Conservation (phyloP, 345 rosid species). For the Rhizophora apiculata region DNA sequence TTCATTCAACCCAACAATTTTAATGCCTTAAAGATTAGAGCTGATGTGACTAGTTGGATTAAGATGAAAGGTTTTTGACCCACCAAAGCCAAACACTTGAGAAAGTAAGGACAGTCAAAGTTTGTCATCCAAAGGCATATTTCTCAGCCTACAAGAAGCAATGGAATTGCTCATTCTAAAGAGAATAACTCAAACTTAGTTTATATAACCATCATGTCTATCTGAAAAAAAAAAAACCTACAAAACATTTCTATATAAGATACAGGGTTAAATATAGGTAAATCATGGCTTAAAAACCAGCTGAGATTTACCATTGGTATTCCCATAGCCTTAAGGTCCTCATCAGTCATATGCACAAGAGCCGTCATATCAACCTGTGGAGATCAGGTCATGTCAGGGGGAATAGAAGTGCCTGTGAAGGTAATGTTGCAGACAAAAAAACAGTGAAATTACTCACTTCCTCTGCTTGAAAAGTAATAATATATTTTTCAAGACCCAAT, state of each 20-base stretch:
- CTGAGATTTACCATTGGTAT: conserved; percentile 78
- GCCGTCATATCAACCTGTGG: conserved; percentile 95
- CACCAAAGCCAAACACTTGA: neutral
- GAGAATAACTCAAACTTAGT: neutral
- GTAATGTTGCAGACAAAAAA: neutral
- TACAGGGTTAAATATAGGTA: conserved; percentile 1
- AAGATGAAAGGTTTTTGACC: neutral
- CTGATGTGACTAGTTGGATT: neutral
- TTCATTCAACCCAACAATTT: neutral
- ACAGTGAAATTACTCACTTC: conserved; percentile 49
- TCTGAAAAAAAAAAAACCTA: neutral
- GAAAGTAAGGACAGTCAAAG: neutral
- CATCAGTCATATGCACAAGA: conserved; percentile 92
- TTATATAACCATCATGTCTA: neutral
- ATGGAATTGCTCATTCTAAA: neutral
- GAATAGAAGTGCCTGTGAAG: neutral
- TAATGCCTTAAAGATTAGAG: neutral
- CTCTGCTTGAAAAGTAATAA: conserved; percentile 88
- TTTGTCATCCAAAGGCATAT: neutral
- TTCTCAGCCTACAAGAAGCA: neutral
- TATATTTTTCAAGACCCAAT: conserved; percentile 83
- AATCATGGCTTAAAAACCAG: neutral
- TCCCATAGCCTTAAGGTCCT: conserved; percentile 88
- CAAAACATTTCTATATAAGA: neutral
- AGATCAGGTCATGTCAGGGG: conserved; percentile 14